Percentiles rank a stretch among this genome's conserved stretches.
Evolutionary conservation across 768 basidiomycete genomes (phyloP).

Genomic region (Grammothele lineata): DNA sequence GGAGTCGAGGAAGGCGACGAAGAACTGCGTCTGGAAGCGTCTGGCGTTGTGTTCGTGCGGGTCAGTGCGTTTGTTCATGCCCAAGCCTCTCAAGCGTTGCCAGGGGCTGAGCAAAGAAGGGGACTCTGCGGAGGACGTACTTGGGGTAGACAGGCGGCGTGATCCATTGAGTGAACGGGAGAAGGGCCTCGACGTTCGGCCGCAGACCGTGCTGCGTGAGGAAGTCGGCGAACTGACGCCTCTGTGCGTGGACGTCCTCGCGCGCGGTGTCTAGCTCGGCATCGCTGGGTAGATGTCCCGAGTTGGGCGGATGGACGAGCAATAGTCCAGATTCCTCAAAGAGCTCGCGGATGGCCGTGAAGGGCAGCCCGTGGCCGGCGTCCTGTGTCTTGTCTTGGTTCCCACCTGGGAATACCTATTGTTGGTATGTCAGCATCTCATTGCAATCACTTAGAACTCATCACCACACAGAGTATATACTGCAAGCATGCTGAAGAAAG

Average conservation of each 20-base stretch:
- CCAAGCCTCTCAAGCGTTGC: too few species aligned
- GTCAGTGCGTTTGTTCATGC: too few species aligned
- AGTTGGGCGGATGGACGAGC: constrained; percentile 40
- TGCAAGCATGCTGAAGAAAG: too few species aligned
- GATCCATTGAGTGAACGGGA: constrained; percentile 76
- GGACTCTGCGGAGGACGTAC: constrained; percentile 27
- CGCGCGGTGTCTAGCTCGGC: constrained; percentile 49
- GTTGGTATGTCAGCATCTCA: too few species aligned
- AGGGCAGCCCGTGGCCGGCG: constrained; percentile 34
- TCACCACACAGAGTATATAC: not conserved
- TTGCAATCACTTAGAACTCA: too few species aligned
- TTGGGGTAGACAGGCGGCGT: constrained; percentile 55
- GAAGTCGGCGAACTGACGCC: constrained; percentile 48
- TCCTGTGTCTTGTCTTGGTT: constrained; percentile 63
- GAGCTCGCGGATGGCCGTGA: constrained; percentile 72
- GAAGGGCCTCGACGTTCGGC: constrained; percentile 41
- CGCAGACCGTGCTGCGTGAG: constrained; percentile 41
- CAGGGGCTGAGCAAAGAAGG: not conserved
- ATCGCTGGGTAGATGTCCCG: constrained; percentile 28
- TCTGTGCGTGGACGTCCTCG: constrained; percentile 49
- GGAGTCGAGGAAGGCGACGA: constrained; percentile 53
- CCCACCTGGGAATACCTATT: constrained; percentile 74
- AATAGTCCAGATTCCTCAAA: constrained; percentile 75
- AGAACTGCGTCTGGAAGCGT: constrained; percentile 72
- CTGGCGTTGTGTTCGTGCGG: constrained; percentile 38